phyloP scores from a whole-genome alignment of 2,329 filamentous ascomycete species.

The Graphilbum fragrans region DNA sequence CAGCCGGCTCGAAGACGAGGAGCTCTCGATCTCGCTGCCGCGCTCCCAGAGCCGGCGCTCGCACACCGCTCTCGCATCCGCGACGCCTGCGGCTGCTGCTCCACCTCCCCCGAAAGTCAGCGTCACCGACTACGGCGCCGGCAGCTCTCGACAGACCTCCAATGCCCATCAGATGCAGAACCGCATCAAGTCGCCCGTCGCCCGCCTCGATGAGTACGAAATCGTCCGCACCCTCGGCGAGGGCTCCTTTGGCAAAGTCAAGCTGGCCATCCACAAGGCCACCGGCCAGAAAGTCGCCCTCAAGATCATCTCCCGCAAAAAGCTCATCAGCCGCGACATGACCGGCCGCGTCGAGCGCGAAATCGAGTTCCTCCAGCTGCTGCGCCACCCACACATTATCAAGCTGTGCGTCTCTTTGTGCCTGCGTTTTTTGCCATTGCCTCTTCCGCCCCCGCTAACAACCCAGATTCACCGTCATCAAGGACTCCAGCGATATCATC shows the following conservation, averaged over 20 bases:
- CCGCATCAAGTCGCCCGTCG: slow-evolving; percentile 20
- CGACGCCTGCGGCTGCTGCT: slow-evolving; percentile 19
- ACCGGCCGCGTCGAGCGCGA: slow-evolving; percentile 93
- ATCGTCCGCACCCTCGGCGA: slow-evolving; percentile 86
- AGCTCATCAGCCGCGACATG: slow-evolving; percentile 95
- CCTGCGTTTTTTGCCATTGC: background rate
- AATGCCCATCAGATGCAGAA: slow-evolving; percentile 5
- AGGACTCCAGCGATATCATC: slow-evolving; percentile 86
- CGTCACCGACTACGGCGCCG: slow-evolving; percentile 20
- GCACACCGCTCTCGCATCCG: slow-evolving; percentile 4
- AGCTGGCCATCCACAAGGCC: slow-evolving; percentile 83
- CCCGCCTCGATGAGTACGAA: slow-evolving; percentile 62
- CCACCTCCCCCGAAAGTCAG: slow-evolving; percentile 21
- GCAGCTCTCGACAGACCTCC: slow-evolving; percentile 9
- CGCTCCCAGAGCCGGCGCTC: slow-evolving; percentile 49
- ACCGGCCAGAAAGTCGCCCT: slow-evolving; percentile 92
- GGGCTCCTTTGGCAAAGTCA: slow-evolving; percentile 97
- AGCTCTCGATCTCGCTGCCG: slow-evolving; percentile 66
- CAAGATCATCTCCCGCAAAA: slow-evolving; percentile 95
- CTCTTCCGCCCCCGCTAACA: slow-evolving; percentile 14
- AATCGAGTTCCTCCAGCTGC: slow-evolving; percentile 92
- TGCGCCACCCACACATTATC: slow-evolving; percentile 97
- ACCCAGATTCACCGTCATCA: slow-evolving; percentile 83
- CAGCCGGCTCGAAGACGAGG: slow-evolving; percentile 62
- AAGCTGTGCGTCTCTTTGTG: slow-evolving; percentile 57